Base-by-base conservation (phyloP, 2,329 filamentous ascomycete genomes). In the Exophiala viscosa region DNA sequence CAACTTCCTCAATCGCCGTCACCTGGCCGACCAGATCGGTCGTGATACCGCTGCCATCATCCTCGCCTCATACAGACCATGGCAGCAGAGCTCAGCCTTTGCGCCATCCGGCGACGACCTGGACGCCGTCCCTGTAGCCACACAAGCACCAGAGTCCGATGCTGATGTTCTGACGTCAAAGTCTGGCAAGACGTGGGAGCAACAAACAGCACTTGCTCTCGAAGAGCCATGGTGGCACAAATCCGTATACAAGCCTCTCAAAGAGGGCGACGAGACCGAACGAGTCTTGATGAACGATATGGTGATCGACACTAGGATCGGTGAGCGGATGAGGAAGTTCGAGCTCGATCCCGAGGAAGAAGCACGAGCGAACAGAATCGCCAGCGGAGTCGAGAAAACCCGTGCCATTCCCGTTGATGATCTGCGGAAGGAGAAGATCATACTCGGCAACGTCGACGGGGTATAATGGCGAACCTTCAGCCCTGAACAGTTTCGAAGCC, bases 171-270 rank as follows among this genome's bases (percentile, higher is more conserved):
- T 70, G 28, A 67, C 63, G 46, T 48, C 59, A 15, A 11, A 15
- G 15, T 23, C 18, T 23, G 14, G 9, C 5, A 23, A 1, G 48
- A 70, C 72, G 45, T 77, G 74, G 67, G 88, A 92, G 69, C 84
- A 87, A 63, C 75, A 87, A 65, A 74, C 71, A 3, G 73, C 83
- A 10, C 80, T 96, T 20, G 74, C 76, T 34, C 72, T 83, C 33
- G 90, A 93, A 73, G 90, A 96, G 72, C 72, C 71, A 40, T 83
- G 92, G 67, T 96, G 90, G 90, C 84, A 86, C 69, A 95, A 95
- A 72, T 84, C 80, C n/a, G 81, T 85, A 5, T 84, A 81, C 71
- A 83, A 85, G 62, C 67, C 68, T 33, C 65, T 66, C 15, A 75
- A 78, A 47, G 68, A 75, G 46, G 72, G 72, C 53, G 75, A 74